These are phyloP conservation scores for Batrachochytrium dendrobatidis DNA, from an alignment of 371 early-diverging fungal genomes.

Conservation along the genomic window DNA sequence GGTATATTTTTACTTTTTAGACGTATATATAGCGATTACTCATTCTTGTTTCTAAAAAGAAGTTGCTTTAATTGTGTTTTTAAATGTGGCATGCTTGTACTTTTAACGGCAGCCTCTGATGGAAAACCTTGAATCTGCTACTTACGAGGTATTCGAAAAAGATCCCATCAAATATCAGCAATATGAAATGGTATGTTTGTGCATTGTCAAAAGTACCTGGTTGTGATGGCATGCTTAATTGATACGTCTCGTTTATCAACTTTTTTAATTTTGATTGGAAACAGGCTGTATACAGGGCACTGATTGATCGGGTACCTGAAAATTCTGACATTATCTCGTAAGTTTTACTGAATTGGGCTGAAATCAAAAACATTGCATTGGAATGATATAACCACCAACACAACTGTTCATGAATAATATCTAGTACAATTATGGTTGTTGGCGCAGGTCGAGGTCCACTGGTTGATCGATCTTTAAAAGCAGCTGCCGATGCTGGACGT, in stretches of 20 bases:
- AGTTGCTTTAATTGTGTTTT: not conserved
- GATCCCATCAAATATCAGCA: constrained; percentile 86
- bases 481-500: constrained; percentile 59
- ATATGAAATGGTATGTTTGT: constrained; percentile 62
- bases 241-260: not conserved
- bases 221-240: not conserved
- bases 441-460: constrained; percentile 41
- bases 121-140: constrained; percentile 86
- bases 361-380: not conserved
- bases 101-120: constrained; percentile 61
- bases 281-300: constrained; percentile 10
- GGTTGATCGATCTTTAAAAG: constrained; percentile 72
- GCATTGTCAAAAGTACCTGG: not conserved
- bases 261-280: not conserved
- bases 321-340: not conserved
- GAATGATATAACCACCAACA: not conserved
- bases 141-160: constrained; percentile 89
- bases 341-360: not conserved
- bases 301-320: constrained; percentile 7
- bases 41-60: not conserved
- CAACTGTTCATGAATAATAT: too few relatives aligned
- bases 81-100: not conserved
- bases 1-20: constrained; percentile 15
- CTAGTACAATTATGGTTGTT: constrained; percentile 40
- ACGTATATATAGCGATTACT: not conserved